phyloP scores from a whole-genome alignment of 2,329 filamentous ascomycete genomes.

The Aspergillus tubingensis region DNA sequence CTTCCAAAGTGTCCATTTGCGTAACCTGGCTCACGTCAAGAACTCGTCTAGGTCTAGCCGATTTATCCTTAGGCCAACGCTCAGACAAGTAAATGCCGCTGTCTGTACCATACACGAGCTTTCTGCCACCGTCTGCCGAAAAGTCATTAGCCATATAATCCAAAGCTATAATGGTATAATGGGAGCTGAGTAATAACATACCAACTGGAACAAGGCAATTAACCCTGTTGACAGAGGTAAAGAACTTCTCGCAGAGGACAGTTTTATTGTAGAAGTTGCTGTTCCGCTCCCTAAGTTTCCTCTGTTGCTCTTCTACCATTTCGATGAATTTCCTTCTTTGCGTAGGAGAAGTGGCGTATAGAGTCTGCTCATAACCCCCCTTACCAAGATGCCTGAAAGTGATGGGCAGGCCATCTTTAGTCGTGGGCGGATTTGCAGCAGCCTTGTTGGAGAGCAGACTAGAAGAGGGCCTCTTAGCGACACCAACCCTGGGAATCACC shows the following conservation, averaged over 20 bases:
- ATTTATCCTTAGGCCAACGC: constrained; percentile 79
- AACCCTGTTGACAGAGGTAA: constrained; percentile 83
- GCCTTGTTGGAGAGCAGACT: constrained; percentile 70
- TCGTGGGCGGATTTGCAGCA: constrained; percentile 49
- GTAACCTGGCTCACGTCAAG: constrained; percentile 86
- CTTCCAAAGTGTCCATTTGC: constrained; percentile 93
- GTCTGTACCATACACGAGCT: constrained; percentile 92
- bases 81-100: constrained; percentile 91
- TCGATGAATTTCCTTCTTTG: constrained; percentile 97
- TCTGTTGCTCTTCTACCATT: constrained; percentile 87
- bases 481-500: constrained; percentile 76
- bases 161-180: neutral
- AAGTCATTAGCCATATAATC: constrained; percentile 18
- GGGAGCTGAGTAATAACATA: constrained; percentile 47
- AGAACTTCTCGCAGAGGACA: constrained; percentile 80
- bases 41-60: constrained; percentile 73
- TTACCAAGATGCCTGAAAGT: constrained; percentile 96
- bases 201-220: constrained; percentile 93
- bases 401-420: constrained; percentile 83
- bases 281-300: constrained; percentile 72
- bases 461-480: constrained; percentile 83
- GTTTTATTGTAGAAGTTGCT: constrained; percentile 71
- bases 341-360: constrained; percentile 83
- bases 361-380: constrained; percentile 87
- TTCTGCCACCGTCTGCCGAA: constrained; percentile 79